Evolutionary conservation across 768 basidiomycete genomes (phyloP).

Genomic region (Roridomyces roridus): DNA sequence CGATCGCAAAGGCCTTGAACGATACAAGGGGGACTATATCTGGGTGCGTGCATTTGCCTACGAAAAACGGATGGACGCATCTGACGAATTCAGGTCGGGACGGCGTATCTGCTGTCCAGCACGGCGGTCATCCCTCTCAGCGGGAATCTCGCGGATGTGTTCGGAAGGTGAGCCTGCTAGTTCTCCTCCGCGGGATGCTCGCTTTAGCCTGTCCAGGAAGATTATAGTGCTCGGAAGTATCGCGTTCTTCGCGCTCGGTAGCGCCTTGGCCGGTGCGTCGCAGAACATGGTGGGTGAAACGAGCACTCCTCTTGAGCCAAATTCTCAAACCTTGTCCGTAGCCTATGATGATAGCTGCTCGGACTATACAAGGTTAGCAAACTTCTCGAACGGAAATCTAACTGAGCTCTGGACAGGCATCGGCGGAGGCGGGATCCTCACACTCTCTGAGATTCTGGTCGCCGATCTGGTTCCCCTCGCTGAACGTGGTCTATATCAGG

Average conservation of each 20-base stretch:
- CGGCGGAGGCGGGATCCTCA: conserved; percentile 39
- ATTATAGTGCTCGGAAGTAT: conserved; percentile 33
- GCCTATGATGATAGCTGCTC: conserved; percentile 43
- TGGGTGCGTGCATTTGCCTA: conserved; percentile 7
- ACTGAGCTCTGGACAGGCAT: too few relatives aligned
- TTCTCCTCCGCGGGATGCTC: too few relatives aligned
- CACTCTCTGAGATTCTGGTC: conserved; percentile 42
- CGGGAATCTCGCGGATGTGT: conserved; percentile 35
- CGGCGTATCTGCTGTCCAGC: conserved; percentile 44
- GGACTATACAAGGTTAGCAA: conserved; percentile 19
- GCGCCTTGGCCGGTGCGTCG: conserved; percentile 45
- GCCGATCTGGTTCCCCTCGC: conserved; percentile 47
- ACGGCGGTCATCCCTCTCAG: conserved; percentile 45
- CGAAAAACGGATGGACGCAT: neutral
- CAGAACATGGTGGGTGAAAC: conserved; percentile 44
- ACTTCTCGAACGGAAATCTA: too few relatives aligned
- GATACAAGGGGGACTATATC: conserved; percentile 12
- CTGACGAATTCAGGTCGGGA: conserved; percentile 44
- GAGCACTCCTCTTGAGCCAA: neutral
- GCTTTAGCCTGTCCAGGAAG: conserved; percentile 7
- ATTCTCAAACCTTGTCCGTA: neutral
- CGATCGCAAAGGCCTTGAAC: conserved; percentile 9
- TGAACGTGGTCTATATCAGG: conserved; percentile 42
- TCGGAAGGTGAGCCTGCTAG: conserved; percentile 32
- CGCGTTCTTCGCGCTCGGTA: conserved; percentile 44